Percentiles rank a stretch among this genome's conserved stretches.
Conservation (phyloP, 2,329 filamentous ascomycete species). For the Fusarium paranaense region DNA sequence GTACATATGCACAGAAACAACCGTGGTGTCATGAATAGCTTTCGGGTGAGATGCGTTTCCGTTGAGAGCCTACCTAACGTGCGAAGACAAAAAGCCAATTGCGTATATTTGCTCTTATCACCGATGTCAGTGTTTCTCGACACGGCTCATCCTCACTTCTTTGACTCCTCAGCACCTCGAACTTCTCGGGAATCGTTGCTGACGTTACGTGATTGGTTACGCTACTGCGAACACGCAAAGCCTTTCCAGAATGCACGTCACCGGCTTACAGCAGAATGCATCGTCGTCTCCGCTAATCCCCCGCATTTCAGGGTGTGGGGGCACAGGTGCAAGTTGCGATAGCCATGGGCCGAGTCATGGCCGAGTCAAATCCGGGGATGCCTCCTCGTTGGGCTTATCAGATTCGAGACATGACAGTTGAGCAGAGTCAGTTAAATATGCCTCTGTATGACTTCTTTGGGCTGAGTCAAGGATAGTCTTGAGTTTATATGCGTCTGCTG, state of each 20-base stretch:
- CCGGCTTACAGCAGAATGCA: background rate
- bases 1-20: too few relatives aligned
- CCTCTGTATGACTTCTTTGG: background rate
- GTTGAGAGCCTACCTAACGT: background rate
- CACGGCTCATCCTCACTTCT: background rate
- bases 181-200: background rate
- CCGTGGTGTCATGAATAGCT: background rate
- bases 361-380: background rate
- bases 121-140: background rate
- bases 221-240: background rate
- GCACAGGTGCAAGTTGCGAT: background rate
- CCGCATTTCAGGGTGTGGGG: background rate
- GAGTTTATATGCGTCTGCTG: background rate
- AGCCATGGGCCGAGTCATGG: slow-evolving; percentile 5
- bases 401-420: background rate
- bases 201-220: background rate
- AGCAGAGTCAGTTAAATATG: background rate
- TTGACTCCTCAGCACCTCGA: background rate
- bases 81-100: background rate
- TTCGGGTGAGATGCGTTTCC: background rate
- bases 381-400: background rate
- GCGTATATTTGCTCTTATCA: background rate
- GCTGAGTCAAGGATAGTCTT: background rate
- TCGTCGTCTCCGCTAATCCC: background rate
- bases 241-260: background rate